Evolutionary conservation across 2,329 filamentous ascomycete genomes (phyloP), one percentile per base, ranked within the genome.

Genomic region (Fusarium devonianum): DNA sequence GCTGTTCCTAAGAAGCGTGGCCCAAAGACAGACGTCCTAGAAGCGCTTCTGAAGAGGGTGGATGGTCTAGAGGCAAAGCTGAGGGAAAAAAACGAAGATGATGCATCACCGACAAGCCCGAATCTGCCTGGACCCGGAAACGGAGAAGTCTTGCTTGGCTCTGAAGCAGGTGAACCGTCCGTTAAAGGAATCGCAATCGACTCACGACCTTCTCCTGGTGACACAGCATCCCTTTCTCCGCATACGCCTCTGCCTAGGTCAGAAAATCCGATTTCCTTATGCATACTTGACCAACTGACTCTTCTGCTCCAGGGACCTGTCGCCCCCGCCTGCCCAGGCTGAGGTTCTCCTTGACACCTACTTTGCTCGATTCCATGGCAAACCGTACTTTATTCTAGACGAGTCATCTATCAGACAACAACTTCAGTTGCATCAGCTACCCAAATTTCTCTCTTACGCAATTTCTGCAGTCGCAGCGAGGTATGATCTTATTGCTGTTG

Each of bases 1-100:
- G 91, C 91, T 18, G 84, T 94, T 13, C 91, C 91, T 0, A 95
- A 95, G 74, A 95, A 95, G 71, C 81, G 91, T 69, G 91, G 91
- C 0, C 91, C 91, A 3, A 96, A 96, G 73, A 95, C 90, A 19
- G 91, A 96, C 69, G 89, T 95, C 4, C 77, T 95, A 22, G 91
- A 95, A 69, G 90, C 91, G 2, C 75, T 95, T 7, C 68, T 95
- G 50, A 95, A 93, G 71, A 82, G 91, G 42, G 90, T 95, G 2
- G 91, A 95, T 69, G 90, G 90, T 2, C 76, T 95, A 39, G 90
- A 95, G 69, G 90, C 89, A 66, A 85, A 87, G 55, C 77, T 95
- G 28, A 89, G 90, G 67, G 84, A 88, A 56, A 84, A 86, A 64
- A 85, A 85, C 59, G 69, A 71, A 9, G 68, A 71, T 16, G 58